Evolutionary conservation across 176 grass and related monocot genomes (phyloP), one percentile per base, ranked within the genome.

Genomic region (Cenchrus fungigraminus): DNA sequence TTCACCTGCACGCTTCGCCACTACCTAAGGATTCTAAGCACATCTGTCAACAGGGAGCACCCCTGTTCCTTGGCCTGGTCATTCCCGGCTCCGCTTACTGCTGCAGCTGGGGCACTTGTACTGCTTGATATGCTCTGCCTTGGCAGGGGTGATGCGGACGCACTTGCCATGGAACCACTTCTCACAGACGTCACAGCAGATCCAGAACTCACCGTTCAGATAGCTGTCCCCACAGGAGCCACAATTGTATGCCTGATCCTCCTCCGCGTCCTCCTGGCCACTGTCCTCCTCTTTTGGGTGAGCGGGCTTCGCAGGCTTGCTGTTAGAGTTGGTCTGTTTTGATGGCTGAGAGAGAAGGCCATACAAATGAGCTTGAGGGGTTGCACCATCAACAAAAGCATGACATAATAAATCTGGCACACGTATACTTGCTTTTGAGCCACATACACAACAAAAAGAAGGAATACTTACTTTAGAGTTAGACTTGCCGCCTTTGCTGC

Each of bases 131-230:
- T 92, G 92, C 81, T 92, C 92, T 3, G 94, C 94, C 79, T 87
- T 91, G 9, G 94, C 94, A 4, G 94, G 92, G 49, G 94, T 97
- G 61, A 97, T 92, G 55, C 81, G 86, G 42, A 97, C 94, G 8
- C 94, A 97, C 77, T 97, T 92, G 13, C 95, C 94, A 6, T 97
- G 94, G 86, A 94, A 97, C 92, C 94, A 97, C 83, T 90, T 90
- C 84, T 97, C 90, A 2, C 95, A 97, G 5, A 92, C 17, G 4
- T 97, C 95, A 4, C 95, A 97, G 40, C 90, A 97, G 46, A 97
- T 97, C 95, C 95, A 97, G 84, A 97, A 94, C 62, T 94, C 87
- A 1, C 89, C 92, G 6, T 57, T 86, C 3, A 78, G 84, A 4
- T 91, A 88, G 12, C 49, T 89, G 56, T 94, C 83, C 32, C 95